Conservation (phyloP, 495 filamentous ascomycete species). For the Aspergillus funiculosus region DNA sequence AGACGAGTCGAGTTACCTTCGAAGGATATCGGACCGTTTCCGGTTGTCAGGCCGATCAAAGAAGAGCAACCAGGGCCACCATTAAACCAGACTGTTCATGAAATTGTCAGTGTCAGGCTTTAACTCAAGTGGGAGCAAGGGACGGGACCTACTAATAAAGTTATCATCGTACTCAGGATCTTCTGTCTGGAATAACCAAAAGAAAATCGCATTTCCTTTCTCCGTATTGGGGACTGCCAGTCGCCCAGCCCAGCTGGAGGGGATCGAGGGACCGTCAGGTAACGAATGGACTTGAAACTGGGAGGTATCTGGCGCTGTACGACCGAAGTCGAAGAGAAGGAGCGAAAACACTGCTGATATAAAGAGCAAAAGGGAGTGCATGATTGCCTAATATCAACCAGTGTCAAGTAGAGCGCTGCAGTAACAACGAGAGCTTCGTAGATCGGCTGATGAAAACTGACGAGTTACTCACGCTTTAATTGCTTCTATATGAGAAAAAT, state of each 20-base stretch:
- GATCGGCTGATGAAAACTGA: too few species aligned
- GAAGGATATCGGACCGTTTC: conserved; percentile 53
- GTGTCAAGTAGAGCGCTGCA: not conserved
- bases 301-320: conserved; percentile 13
- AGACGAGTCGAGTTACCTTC: conserved; percentile 41
- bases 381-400: not conserved
- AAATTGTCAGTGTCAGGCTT: conserved; percentile 25
- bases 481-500: not conserved
- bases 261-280: conserved; percentile 26
- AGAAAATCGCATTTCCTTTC: conserved; percentile 35
- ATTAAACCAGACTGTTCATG: conserved; percentile 51
- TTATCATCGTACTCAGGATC: conserved; percentile 28
- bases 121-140: not conserved
- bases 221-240: conserved; percentile 29
- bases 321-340: conserved; percentile 2
- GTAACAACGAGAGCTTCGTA: too few species aligned
- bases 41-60: conserved; percentile 53
- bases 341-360: conserved; percentile 15
- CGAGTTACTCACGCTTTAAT: too few species aligned
- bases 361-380: conserved; percentile 20
- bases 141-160: conserved; percentile 30
- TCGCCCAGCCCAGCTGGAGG: conserved; percentile 40
- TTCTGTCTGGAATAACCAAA: conserved; percentile 39
- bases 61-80: conserved; percentile 51
- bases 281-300: conserved; percentile 28